Base-by-base conservation (phyloP, 768 basidiomycete genomes). In the Tricholoma terreum region DNA sequence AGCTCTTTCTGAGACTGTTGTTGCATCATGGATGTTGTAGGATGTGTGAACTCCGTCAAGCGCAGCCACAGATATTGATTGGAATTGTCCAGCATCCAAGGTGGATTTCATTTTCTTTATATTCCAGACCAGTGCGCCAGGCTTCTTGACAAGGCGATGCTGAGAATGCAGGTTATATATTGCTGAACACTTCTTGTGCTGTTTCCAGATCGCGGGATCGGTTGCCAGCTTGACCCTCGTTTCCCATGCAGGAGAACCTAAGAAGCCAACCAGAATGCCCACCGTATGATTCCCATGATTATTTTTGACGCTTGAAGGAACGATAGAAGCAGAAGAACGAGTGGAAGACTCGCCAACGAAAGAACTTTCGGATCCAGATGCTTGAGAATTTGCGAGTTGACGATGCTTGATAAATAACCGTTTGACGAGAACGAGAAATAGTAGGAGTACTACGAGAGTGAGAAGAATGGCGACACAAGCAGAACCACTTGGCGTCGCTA, bases 211-310 rank as follows among this genome's bases (percentile, higher is more conserved):
- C 56, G 24, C 27, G 21, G 62, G 17, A 58, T 60, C 63, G 45
- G 63, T 50, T 6, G 60, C 55, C 34, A 50, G 45, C 50, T 67
- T 71, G 22, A 71, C 62, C 22, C 68, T 66, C n/a, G 72, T 76
- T 68, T 80, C 79, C 71, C 73, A 76, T 7, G 71, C 61, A 17
- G 79, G 79, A 40, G 78, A 79, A 35, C 78, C 77, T 38, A 79
- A 71, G 52, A 79, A 72, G 1, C 79, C 79, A 15, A 78, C 75
- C 30, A 76, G 56, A 60, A 80, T 71, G 11, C 74, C 78, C 38
- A 72, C 64, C 58, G 68, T 75, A 58, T 59, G 61, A 43, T 59
- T 61, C 24, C 57, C 58, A 24, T 36, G 19, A 33, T 43, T 7
- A 19, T 21, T 27, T 45, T 55, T 38, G 14, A 36, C 27, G 11